Percentiles rank a stretch among this genome's conserved stretches.
phyloP scores from a whole-genome alignment of 2,329 filamentous ascomycete genomes.

The Dothistroma septosporum region DNA sequence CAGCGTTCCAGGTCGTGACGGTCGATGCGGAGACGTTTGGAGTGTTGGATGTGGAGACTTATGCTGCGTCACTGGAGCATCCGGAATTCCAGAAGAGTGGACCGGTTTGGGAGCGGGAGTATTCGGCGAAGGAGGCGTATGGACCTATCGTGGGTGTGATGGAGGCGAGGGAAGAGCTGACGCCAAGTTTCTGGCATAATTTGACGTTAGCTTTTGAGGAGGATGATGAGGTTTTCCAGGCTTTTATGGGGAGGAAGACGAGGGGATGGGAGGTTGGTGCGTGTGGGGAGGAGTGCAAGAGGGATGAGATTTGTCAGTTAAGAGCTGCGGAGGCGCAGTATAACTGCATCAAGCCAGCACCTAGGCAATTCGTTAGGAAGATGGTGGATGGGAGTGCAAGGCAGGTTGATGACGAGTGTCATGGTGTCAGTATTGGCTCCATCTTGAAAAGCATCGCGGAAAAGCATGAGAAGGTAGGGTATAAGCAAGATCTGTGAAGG shows the following conservation, averaged over 20 bases:
- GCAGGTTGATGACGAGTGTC: background rate
- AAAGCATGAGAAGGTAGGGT: background rate
- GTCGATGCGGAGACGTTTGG: slow-evolving; percentile 56
- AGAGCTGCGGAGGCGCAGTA: slow-evolving; percentile 52
- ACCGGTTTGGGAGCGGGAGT: slow-evolving; percentile 54
- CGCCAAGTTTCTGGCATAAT: slow-evolving; percentile 57
- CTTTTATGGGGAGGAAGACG: slow-evolving; percentile 47
- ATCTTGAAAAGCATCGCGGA: background rate
- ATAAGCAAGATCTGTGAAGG: background rate
- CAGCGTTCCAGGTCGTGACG: slow-evolving; percentile 57
- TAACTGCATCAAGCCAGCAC: slow-evolving; percentile 41
- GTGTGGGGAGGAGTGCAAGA: slow-evolving; percentile 45
- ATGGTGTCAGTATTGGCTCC: background rate
- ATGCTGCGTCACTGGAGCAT: slow-evolving; percentile 51
- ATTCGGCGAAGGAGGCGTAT: slow-evolving; percentile 55
- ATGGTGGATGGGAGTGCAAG: background rate
- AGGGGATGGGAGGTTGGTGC: slow-evolving; percentile 43
- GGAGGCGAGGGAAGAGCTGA: slow-evolving; percentile 44
- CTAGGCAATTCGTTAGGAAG: background rate
- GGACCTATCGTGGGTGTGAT: slow-evolving; percentile 39
- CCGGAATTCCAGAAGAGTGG: slow-evolving; percentile 41
- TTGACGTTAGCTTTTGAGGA: slow-evolving; percentile 49
- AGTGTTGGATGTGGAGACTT: slow-evolving; percentile 52
- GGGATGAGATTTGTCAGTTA: slow-evolving; percentile 50
- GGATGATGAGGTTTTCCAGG: slow-evolving; percentile 44